Base-by-base conservation (phyloP, 2,329 filamentous ascomycete species). In the Xylariales sp. region DNA sequence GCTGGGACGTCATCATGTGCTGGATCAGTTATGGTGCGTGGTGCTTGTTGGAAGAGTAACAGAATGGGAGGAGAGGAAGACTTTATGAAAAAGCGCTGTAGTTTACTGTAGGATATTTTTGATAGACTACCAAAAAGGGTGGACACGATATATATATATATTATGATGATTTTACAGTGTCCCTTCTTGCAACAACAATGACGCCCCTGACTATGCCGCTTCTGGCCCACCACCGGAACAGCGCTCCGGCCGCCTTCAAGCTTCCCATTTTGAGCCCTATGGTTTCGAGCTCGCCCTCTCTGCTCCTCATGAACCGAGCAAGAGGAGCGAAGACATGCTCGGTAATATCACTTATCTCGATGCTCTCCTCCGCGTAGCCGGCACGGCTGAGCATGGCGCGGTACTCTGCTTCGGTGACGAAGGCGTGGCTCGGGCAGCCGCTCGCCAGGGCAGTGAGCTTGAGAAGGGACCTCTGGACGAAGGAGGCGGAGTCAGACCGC, bases 301-400 rank as follows among this genome's bases (percentile, higher is more conserved):
- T n/a, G n/a, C n/a, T n/a, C n/a, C n/a, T n/a, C n/a, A 80, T 52
- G 40, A 67, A 76, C 2, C 37, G 46, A 4, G 67, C 63, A 13
- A 80, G 50, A 0, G 72, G 72, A 0, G 53, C 45, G 47, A 80
- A 80, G 0, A 78, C 74, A 42, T 75, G 53, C 5, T 66, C 59
- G 3, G 74, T 73, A 14, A 80, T 59, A 47, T 80, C 76, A 13
- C 55, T 53, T 2, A 77, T 60, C 18, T 56, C 53, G 29, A 77
- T 67, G 6, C 44, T 40, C 0, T 57, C 52, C 3, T 44, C 37
- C 11, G 61, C 53, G 45, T 78, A 80, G 3, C 76, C 75, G 3
- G 64, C 68, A 14, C 60, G 54, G 1, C 63, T 52, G 6, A 81
- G 53, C 34, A 70, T 63, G 3, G 48, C 46, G 19, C 57, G 51